A percentile compares a stretch with the other conserved stretches of the same genome.
Conservation (phyloP, 345 rosid genomes). For the Hirschfeldia incana region DNA sequence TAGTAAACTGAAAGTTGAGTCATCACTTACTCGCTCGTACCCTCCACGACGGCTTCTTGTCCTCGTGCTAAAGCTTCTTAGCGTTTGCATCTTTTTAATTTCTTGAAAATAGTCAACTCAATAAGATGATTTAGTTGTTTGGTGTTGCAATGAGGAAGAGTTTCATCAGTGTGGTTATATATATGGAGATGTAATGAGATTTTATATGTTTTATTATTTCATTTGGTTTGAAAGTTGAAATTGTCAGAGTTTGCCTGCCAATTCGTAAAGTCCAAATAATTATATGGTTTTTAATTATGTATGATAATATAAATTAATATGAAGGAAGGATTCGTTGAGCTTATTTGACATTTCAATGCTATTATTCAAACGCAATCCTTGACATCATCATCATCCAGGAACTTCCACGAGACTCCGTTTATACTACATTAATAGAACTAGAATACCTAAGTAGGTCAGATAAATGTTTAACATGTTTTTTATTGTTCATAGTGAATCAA, state of each 20-base stretch:
- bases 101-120: background rate
- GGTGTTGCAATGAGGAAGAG: conserved; percentile 18
- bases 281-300: background rate
- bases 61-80: conserved; percentile 65
- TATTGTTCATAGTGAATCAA: background rate
- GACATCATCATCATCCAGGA: conserved; percentile 16
- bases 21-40: conserved; percentile 52
- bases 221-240: conserved; percentile 2
- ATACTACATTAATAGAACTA: background rate
- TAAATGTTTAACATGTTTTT: background rate
- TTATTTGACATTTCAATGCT: conserved; percentile 24
- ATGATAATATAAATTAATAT: background rate
- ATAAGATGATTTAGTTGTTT: background rate
- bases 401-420: conserved; percentile 18
- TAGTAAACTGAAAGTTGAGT: conserved; percentile 37
- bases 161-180: conserved; percentile 1
- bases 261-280: background rate
- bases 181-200: conserved; percentile 14
- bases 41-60: conserved; percentile 44
- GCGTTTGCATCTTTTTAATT: conserved; percentile 41
- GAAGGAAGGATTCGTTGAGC: background rate
- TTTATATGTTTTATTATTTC: conserved; percentile 16
- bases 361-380: background rate
- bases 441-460: background rate
- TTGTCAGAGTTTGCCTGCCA: background rate